Percentiles rank a stretch among this genome's conserved stretches.
Conservation (phyloP, 2,329 filamentous ascomycete species). For the Diaporthe longicolla region DNA sequence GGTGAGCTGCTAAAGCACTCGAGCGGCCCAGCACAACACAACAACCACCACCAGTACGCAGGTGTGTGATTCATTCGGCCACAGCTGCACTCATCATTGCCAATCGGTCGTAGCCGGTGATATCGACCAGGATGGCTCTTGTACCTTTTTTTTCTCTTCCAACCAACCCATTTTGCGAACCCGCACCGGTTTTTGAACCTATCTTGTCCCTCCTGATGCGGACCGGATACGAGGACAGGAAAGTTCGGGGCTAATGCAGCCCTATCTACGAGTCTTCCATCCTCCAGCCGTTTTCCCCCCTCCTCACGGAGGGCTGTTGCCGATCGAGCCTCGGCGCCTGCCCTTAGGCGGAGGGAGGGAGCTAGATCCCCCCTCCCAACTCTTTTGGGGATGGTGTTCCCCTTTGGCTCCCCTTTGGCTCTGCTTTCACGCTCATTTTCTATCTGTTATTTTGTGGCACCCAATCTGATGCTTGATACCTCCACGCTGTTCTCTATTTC, state of each 20-base stretch:
- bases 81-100: constrained; percentile 4
- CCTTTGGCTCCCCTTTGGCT: not conserved
- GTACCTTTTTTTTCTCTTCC: not conserved
- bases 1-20: constrained; percentile 51
- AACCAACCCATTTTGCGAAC: not conserved
- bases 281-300: not conserved
- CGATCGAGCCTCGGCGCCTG: constrained; percentile 3
- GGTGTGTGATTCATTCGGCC: not conserved
- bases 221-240: constrained; percentile 14
- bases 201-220: not conserved
- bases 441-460: not conserved
- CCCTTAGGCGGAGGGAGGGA: constrained; percentile 1
- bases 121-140: not conserved
- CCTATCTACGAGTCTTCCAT: constrained; percentile 27
- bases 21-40: constrained; percentile 21
- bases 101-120: constrained; percentile 4
- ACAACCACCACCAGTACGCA: constrained; percentile 31
- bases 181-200: not conserved
- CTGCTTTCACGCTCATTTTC: not conserved
- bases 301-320: constrained; percentile 2
- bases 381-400: constrained; percentile 2
- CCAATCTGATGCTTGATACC: not conserved
- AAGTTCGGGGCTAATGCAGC: constrained; percentile 30
- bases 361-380: constrained; percentile 13
- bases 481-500: not conserved